phyloP scores from a whole-genome alignment of 108 stramenopile genomes.

The Fragilaria crotonensis region DNA sequence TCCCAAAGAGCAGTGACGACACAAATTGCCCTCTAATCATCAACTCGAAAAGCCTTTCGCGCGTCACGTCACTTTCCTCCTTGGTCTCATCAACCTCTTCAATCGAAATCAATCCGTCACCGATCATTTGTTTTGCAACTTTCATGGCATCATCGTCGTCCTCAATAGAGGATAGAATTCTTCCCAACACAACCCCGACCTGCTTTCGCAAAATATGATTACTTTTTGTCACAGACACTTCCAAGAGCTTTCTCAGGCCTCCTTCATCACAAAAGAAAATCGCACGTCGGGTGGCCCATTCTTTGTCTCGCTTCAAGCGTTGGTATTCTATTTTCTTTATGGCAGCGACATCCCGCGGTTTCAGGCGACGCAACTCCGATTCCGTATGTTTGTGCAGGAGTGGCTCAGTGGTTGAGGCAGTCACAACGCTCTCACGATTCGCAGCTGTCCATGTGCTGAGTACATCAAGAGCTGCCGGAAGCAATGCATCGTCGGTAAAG shows the following conservation, averaged over 20 bases:
- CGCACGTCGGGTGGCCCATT: constrained; percentile 47
- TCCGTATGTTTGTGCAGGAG: constrained; percentile 16
- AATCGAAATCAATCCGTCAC: constrained; percentile 32
- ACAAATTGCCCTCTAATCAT: constrained; percentile 2
- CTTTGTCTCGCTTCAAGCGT: constrained; percentile 29
- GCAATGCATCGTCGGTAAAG: constrained; percentile 10
- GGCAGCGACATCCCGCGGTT: constrained; percentile 56
- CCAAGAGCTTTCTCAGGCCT: constrained; percentile 52
- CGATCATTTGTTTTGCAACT: constrained; percentile 33
- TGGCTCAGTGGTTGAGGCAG: constrained; percentile 20
- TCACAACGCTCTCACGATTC: constrained; percentile 49
- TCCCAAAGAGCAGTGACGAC: constrained; percentile 40
- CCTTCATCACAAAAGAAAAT: constrained; percentile 40
- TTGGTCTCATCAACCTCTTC: constrained; percentile 62
- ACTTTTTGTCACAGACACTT: constrained; percentile 28
- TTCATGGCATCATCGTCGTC: constrained; percentile 53
- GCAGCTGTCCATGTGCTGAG: constrained; percentile 67
- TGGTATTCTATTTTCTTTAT: constrained; percentile 53
- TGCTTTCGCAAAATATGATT: constrained; percentile 30
- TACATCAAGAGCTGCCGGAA: constrained; percentile 69
- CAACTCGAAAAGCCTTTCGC: not conserved
- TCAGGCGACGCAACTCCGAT: constrained; percentile 50
- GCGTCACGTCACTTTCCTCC: constrained; percentile 30
- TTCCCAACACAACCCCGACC: constrained; percentile 47
- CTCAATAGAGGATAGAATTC: constrained; percentile 25